Conservation (phyloP, 345 rosid genomes). For the Aethionema arabicum region DNA sequence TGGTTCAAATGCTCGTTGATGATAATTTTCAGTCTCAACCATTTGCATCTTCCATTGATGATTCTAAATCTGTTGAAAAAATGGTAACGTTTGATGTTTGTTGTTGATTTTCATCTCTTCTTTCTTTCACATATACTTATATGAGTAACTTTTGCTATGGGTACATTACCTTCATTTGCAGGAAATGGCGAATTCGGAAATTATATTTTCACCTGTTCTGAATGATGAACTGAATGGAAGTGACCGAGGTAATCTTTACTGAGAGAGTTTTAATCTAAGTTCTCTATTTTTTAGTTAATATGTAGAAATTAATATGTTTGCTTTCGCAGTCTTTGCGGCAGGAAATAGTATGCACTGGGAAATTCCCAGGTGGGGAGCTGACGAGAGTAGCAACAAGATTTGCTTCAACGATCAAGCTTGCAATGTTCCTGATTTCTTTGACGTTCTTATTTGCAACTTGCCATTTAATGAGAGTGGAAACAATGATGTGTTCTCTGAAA, state of each 20-base stretch:
- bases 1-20: constrained; percentile 36
- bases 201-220: constrained; percentile 75
- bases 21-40: constrained; percentile 30
- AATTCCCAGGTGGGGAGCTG: constrained; percentile 36
- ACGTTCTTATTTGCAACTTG: constrained; percentile 37
- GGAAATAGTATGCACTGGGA: constrained; percentile 36
- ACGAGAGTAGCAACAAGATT: constrained; percentile 33
- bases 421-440: constrained; percentile 39
- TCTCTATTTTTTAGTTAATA: constrained; percentile 26
- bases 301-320: constrained; percentile 20
- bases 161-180: constrained; percentile 18
- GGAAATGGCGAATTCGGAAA: constrained; percentile 50
- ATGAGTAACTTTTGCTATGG: constrained; percentile 3
- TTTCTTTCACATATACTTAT: constrained; percentile 2
- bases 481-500: constrained; percentile 31
- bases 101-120: constrained; percentile 1
- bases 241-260: constrained; percentile 38
- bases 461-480: constrained; percentile 33
- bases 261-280: constrained; percentile 38
- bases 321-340: constrained; percentile 20
- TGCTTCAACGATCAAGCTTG: constrained; percentile 36
- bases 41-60: constrained; percentile 22
- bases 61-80: constrained; percentile 26
- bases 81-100: constrained; percentile 19
- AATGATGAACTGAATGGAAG: constrained; percentile 42